Conservation (phyloP, 73 alveolate species). For the Paramecium sonneborni region DNA sequence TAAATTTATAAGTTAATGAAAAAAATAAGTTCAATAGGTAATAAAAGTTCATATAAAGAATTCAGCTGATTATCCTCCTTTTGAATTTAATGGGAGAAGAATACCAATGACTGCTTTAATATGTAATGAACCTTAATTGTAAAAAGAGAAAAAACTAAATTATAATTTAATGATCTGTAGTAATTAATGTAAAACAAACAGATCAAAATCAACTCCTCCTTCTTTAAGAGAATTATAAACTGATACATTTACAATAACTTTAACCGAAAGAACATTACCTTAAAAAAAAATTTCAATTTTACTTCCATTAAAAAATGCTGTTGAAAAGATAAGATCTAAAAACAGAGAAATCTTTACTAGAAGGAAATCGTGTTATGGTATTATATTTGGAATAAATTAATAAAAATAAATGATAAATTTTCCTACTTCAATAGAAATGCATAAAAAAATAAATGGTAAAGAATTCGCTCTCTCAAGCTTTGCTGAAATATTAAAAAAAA, state of each 20-base stretch:
- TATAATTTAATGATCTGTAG: background rate
- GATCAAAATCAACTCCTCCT: slow-evolving; percentile 14
- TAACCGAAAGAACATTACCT: background rate
- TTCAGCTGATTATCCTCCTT: slow-evolving; percentile 25
- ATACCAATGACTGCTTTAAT: background rate
- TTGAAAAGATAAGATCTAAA: background rate
- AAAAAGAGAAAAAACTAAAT: background rate
- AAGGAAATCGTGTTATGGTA: slow-evolving; percentile 29
- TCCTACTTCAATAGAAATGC: background rate
- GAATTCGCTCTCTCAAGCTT: slow-evolving; percentile 32
- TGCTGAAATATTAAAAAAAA: slow-evolving; percentile 24
- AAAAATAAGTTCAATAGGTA: background rate
- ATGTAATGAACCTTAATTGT: background rate
- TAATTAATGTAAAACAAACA: background rate
- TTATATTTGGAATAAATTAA: background rate
- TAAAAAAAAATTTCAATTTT: background rate
- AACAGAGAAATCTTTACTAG: background rate
- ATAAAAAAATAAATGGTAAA: background rate
- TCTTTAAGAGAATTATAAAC: background rate
- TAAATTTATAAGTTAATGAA: background rate
- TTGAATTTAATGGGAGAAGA: slow-evolving; percentile 15
- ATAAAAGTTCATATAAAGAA: background rate
- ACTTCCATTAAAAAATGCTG: background rate
- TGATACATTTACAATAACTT: background rate
- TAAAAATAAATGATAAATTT: background rate